Evolutionary conservation across 2,329 filamentous ascomycete genomes (phyloP).

Genomic region (Huntiella moniliformis): DNA sequence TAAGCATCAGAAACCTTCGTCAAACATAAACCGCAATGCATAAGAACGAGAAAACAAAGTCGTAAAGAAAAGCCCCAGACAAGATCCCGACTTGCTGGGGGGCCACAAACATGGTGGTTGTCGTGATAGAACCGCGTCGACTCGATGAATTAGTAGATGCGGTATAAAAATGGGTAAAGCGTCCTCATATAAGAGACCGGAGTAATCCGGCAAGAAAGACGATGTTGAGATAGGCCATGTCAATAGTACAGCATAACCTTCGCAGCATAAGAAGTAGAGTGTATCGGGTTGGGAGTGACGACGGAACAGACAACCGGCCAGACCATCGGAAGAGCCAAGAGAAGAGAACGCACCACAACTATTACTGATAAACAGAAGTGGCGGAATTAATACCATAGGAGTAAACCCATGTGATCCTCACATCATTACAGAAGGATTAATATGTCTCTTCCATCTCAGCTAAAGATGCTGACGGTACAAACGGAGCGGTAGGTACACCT

Average conservation of each 20-base stretch:
- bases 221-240: not conserved
- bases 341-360: not conserved
- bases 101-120: too few species aligned
- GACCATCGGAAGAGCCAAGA: slow-evolving; percentile 1
- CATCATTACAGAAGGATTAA: slow-evolving; percentile 16
- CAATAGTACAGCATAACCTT: not conserved
- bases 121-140: too few species aligned
- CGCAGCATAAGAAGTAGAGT: slow-evolving; percentile 2
- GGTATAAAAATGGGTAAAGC: too few species aligned
- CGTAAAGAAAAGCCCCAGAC: too few species aligned
- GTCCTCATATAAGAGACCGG: too few species aligned
- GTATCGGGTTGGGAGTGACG: slow-evolving; percentile 5
- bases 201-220: too few species aligned
- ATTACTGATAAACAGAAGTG: not conserved
- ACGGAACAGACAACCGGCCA: too few species aligned
- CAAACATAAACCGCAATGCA: too few species aligned
- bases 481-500: slow-evolving; percentile 14
- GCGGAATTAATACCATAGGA: slow-evolving; percentile 1
- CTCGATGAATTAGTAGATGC: too few species aligned
- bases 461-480: slow-evolving; percentile 17
- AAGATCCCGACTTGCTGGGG: too few species aligned
- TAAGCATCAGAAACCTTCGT: too few species aligned
- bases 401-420: slow-evolving; percentile 1
- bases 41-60: too few species aligned
- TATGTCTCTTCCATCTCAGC: slow-evolving; percentile 37